Conservation (phyloP, 75 land plant species). For the Gnetum montanum region DNA sequence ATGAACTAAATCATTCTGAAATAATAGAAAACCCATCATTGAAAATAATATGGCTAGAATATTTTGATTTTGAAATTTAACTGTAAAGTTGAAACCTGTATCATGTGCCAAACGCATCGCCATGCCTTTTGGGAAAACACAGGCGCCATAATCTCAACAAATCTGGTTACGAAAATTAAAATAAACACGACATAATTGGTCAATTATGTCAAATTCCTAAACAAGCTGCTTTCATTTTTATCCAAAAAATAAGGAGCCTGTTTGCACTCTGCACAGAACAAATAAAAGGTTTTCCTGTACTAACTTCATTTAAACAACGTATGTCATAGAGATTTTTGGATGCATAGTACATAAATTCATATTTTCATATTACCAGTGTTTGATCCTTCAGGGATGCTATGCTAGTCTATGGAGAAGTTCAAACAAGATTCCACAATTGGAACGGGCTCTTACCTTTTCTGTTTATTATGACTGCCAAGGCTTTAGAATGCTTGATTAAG, state of each 20-base stretch:
- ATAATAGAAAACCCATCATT: background rate
- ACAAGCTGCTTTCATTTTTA: background rate
- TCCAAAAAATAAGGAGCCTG: background rate
- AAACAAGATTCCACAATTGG: too few species aligned
- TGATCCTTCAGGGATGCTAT: too few species aligned
- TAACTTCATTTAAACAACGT: too few species aligned
- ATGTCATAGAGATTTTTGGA: too few species aligned
- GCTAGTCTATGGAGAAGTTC: too few species aligned
- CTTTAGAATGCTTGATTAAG: too few species aligned
- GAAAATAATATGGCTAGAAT: background rate
- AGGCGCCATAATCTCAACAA: constrained; percentile 97
- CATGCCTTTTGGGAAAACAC: constrained; percentile 89
- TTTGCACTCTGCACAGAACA: too few species aligned
- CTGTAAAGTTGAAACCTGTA: constrained; percentile 45
- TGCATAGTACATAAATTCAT: too few species aligned
- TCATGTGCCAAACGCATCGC: constrained; percentile 97
- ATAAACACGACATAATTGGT: background rate
- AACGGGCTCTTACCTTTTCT: too few species aligned
- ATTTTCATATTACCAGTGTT: too few species aligned
- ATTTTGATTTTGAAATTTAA: background rate
- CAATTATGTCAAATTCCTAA: background rate
- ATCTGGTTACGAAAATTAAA: constrained; percentile 37
- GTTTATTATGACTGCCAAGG: too few species aligned
- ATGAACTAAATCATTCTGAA: constrained; percentile 92
- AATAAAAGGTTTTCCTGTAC: too few species aligned